Evolutionary conservation across 495 filamentous ascomycete species (phyloP), one percentile per base, ranked within the genome.

Genomic region (Xanthoparmelia taractica): DNA sequence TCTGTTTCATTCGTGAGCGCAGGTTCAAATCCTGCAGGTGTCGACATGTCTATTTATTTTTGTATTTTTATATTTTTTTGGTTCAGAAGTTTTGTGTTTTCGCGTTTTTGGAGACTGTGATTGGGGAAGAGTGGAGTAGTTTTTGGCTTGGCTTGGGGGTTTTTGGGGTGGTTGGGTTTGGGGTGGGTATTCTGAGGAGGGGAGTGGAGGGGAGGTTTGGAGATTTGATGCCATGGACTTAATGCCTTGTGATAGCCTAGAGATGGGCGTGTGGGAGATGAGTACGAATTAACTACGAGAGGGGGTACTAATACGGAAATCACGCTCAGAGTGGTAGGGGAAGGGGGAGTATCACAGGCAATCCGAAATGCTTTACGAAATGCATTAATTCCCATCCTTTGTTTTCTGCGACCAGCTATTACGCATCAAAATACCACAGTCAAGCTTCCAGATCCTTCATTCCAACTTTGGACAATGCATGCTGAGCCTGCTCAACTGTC

Each of bases 11-110:
- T 73, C 71, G 71, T 65, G 59, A 69, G 71, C 71, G 69, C 67
- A 71, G 67, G 71, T 73, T 73, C 71, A 71, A 73, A 71, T 73
- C 71, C 67, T 71, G 71, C 66, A 56, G 67, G 67, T 70, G 70
- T 70, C 71, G 70, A 52, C n/a, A 31, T 47, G 60, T 50, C 4
- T n/a, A n/a, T 64, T 65, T 58, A 59, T 54, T 41, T 43, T 2
- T 31, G 13, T 11, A 25, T n/a, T 58, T 15, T 52, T 36, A 11
- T 7, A 10, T 8, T 4, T 27, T 48, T 25, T 23, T 4, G 6
- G 11, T 10, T 36, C 34, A 36, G 5, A 36, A 4, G 10, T 41
- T 41, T 15, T 41, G 7, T 41, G 12, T 41, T 15, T n/a, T n/a
- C n/a, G n/a, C n/a, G 2, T 41, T 27, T 48, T 25, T 23, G 8